Conservation (phyloP, 2,329 filamentous ascomycete species). For the Alternaria hordeiaustralica region DNA sequence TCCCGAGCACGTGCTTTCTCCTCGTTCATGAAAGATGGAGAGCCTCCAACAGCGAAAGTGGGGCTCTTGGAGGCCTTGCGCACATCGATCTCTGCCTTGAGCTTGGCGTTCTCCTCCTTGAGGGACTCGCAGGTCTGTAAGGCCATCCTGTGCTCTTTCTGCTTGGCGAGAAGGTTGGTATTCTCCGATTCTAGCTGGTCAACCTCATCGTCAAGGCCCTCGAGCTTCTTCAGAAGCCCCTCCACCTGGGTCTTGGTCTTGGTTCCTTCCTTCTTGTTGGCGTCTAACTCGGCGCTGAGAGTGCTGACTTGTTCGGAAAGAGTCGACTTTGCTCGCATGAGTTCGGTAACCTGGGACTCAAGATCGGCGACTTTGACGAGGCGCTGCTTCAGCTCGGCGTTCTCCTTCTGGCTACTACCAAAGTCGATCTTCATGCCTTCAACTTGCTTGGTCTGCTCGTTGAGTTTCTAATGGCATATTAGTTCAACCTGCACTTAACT, state of each 20-base stretch:
- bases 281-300: constrained; percentile 17
- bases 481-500: neutral
- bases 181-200: constrained; percentile 15
- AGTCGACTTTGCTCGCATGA: constrained; percentile 7
- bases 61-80: constrained; percentile 3
- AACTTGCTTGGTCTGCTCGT: constrained; percentile 28
- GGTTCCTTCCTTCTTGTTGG: constrained; percentile 2
- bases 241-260: constrained; percentile 7
- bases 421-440: constrained; percentile 18
- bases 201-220: constrained; percentile 15
- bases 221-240: constrained; percentile 11
- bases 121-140: neutral
- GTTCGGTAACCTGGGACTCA: constrained; percentile 10
- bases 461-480: constrained; percentile 11
- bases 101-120: constrained; percentile 8
- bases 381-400: constrained; percentile 19
- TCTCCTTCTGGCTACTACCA: constrained; percentile 18
- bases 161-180: constrained; percentile 18
- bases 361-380: constrained; percentile 20
- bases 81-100: constrained; percentile 5
- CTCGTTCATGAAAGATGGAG: neutral
- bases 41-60: neutral
- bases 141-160: constrained; percentile 8
- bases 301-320: constrained; percentile 12
- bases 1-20: constrained; percentile 8